These are phyloP conservation scores for Starmerella apis DNA, from an alignment of 805 yeast genomes.

Conservation along the genomic window DNA sequence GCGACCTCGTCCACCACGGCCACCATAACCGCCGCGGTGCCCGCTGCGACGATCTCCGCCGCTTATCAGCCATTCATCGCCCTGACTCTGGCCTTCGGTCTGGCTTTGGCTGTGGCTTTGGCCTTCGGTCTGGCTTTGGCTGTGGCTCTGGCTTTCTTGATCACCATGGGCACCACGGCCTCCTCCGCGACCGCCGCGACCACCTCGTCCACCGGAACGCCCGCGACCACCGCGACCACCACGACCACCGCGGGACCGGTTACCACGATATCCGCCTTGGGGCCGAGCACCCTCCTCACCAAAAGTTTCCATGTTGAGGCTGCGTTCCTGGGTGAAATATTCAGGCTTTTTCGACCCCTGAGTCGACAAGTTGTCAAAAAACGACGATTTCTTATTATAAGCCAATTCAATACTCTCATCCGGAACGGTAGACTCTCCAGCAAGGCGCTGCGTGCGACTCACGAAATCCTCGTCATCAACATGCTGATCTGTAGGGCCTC, in stretches of 20 bases:
- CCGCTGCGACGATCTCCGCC: not conserved
- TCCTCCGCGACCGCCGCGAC: constrained; percentile 12
- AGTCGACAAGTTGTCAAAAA: constrained; percentile 77
- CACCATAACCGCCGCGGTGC: constrained; percentile 2
- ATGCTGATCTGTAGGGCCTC: constrained; percentile 1
- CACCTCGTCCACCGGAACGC: not conserved
- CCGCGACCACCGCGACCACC: constrained; percentile 7
- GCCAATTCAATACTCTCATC: constrained; percentile 28
- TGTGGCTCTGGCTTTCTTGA: not conserved
- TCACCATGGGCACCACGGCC: constrained; percentile 15
- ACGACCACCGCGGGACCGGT: not conserved
- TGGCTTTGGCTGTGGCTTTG: not conserved
- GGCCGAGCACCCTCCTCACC: constrained; percentile 47
- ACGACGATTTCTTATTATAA: constrained; percentile 74
- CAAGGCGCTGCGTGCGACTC: constrained; percentile 16
- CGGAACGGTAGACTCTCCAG: constrained; percentile 18
- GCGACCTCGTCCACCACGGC: not conserved
- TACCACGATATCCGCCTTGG: not conserved
- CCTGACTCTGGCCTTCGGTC: not conserved
- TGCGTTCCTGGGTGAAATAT: constrained; percentile 66
- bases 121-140: not conserved
- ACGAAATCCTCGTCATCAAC: constrained; percentile 25
- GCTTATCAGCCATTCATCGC: not conserved
- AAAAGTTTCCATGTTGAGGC: constrained; percentile 69
- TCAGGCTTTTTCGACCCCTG: constrained; percentile 31